Evolutionary conservation across 208 protist genomes (phyloP), one percentile per base, ranked within the genome.

Genomic region (Porcisia hertigi): DNA sequence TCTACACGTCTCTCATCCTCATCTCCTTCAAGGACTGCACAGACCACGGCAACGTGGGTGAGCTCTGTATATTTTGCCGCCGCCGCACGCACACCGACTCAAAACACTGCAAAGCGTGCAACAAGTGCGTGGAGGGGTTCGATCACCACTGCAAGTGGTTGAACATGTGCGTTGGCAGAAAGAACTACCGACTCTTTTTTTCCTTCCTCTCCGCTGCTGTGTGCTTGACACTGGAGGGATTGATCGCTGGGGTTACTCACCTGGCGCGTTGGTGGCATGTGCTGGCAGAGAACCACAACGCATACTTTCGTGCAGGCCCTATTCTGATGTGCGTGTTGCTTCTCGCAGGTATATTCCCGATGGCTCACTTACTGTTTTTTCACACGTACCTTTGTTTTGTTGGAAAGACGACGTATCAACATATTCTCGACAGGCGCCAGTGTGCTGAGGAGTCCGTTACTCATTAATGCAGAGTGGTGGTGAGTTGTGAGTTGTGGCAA

Each of bases 61-160:
- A 93, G 71, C 59, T 86, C 23, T 95, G 91, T 73, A 73, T 71
- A 9, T 95, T 89, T 79, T 96, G 91, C 71, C 73, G 77, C 20
- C 85, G 88, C 34, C 85, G 73, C 53, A 96, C 91, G 14, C 49
- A 78, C 52, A 41, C 82, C 18, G 73, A 78, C 58, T 89, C 89
- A 47, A 95, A 96, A 71, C 95, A 98, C 78, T 98, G 95, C 84
- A 93, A 93, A 80, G 74, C 86, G 54, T 98, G 95, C 77, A 96
- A 96, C 76, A 95, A 95, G 82, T 98, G 95, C 71, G 86, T 97
- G 7, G 72, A 65, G 49, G 81, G 85, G 45, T 97, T 98, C 77
- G 95, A 98, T 70, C 95, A 98, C 74, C 95, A 98, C 79, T 98
- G 95, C 77, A 93, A 93, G 82, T 98, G 95, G 94, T 69, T 98